Base-by-base conservation (phyloP, 2,329 filamentous ascomycete genomes). In the Xylariaceae sp. region DNA sequence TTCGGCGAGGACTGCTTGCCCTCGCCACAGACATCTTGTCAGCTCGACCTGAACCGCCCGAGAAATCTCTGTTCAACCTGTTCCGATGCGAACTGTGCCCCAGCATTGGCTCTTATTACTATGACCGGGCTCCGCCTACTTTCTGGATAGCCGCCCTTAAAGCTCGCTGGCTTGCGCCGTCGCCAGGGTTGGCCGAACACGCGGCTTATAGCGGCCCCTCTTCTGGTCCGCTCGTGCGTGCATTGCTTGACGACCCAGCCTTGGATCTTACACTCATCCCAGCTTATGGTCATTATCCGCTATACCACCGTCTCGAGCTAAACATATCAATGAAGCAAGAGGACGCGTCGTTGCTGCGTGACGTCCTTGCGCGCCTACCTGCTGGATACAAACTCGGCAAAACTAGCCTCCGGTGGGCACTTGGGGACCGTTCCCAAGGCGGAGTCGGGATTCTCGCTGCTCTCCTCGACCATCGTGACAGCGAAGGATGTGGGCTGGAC, bases 31-130 rank as follows among this genome's bases (percentile, higher is more conserved):
- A 54, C 5, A 12, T 51, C 31, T 31, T 54, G 31, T 48, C 31
- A 36, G 16, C 17, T 36, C 19, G 18, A 10, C 50, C 50, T 16
- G 40, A 16, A 45, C 48, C 51, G 19, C 51, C 45, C 2, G 9
- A 48, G 16, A 5, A 50, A 19, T 54, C 48, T 1, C 45, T 54
- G 10, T 54, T 54, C 18, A 54, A 54, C 39, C 22, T 54, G 19
- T 10, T 17, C n/a, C 33, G 22, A 7, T 34, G 51, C 16, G 40
- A 3, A 1, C n/a, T 50, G 17, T 50, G 51, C 18, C 43, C 39
- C 34, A 40, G 33, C 14, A 10, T 36, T 36, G 10, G 10, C 33
- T 14, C 33, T 36, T 14, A 36, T 10, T 36, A 36, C 31, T 42
- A 42, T 17, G 2, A 5, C 5, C 19, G 46, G 31, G 31, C 40